phyloP scores from a whole-genome alignment of 2,329 filamentous ascomycete genomes.

The Xylariaceae sp. region DNA sequence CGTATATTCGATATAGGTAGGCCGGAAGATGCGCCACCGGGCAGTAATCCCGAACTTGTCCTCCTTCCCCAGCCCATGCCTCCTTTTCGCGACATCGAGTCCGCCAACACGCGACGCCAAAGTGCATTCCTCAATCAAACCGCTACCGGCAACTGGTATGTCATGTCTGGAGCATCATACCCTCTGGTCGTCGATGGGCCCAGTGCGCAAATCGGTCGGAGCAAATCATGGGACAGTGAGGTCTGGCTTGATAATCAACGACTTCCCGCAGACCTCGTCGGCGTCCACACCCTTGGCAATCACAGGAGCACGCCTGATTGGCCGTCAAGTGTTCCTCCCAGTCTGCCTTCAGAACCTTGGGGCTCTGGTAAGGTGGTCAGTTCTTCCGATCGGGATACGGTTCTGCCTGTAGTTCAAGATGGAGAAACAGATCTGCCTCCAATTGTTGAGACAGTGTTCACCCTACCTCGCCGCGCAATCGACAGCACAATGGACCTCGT shows the following conservation, averaged over 20 bases:
- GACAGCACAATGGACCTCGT: conserved; percentile 54
- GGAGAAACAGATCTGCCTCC: conserved; percentile 35
- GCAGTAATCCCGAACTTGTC: conserved; percentile 73
- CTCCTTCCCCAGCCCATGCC: conserved; percentile 82
- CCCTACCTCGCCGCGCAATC: conserved; percentile 48
- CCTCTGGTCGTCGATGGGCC: conserved; percentile 75
- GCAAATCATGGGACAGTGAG: conserved; percentile 48
- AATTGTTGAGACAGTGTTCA: conserved; percentile 50
- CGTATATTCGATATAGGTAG: conserved; percentile 86
- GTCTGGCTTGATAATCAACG: conserved; percentile 41
- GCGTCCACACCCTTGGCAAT: conserved; percentile 65
- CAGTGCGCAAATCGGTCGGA: conserved; percentile 42
- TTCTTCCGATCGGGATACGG: conserved; percentile 27
- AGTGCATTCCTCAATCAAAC: conserved; percentile 87
- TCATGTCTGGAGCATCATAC: conserved; percentile 81
- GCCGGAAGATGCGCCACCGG: conserved; percentile 59
- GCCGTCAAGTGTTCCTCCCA: conserved; percentile 37
- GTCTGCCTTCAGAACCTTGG: conserved; percentile 26
- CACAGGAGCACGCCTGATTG: conserved; percentile 35
- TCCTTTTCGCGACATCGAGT: conserved; percentile 50
- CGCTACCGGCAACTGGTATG: conserved; percentile 86
- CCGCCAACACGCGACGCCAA: conserved; percentile 53
- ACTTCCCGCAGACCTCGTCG: conserved; percentile 62
- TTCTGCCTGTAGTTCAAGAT: conserved; percentile 16
- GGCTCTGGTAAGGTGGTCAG: conserved; percentile 17